phyloP scores from a whole-genome alignment of 2,329 filamentous ascomycete genomes.

The Chaetomiaceae sp. region DNA sequence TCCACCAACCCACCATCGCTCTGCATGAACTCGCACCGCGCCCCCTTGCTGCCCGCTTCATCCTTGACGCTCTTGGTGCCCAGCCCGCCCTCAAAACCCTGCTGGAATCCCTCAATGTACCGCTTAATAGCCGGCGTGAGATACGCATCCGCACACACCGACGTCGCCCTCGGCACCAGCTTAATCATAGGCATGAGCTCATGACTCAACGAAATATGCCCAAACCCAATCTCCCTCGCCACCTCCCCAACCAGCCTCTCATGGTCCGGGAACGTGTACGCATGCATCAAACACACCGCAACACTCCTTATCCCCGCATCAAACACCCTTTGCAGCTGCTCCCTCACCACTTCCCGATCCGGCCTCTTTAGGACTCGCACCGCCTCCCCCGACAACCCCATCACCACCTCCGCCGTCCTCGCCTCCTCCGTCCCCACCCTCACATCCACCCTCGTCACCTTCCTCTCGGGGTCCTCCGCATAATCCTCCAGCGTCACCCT shows the following conservation, averaged over 20 bases:
- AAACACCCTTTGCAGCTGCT: conserved; percentile 62
- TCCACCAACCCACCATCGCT: conserved; percentile 72
- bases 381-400: conserved; percentile 68
- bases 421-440: conserved; percentile 46
- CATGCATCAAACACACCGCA: conserved; percentile 87
- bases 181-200: conserved; percentile 91
- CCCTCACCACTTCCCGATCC: conserved; percentile 50
- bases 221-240: conserved; percentile 75
- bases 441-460: conserved; percentile 50
- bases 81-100: conserved; percentile 75
- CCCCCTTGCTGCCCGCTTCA: conserved; percentile 60
- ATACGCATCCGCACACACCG: conserved; percentile 75
- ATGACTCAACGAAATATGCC: conserved; percentile 76
- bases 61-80: conserved; percentile 70
- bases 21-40: conserved; percentile 93
- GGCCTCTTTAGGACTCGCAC: conserved; percentile 66
- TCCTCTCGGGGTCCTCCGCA: conserved; percentile 74
- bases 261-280: conserved; percentile 85
- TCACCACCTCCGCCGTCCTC: conserved; percentile 55
- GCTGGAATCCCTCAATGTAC: conserved; percentile 69
- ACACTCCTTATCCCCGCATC: conserved; percentile 72
- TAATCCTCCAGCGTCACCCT: conserved; percentile 89
- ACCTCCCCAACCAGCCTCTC: conserved; percentile 73
- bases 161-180: conserved; percentile 69
- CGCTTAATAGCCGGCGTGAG: conserved; percentile 74